Base-by-base conservation (phyloP, 2,329 filamentous ascomycete genomes). In the Epichloe bromicola region DNA sequence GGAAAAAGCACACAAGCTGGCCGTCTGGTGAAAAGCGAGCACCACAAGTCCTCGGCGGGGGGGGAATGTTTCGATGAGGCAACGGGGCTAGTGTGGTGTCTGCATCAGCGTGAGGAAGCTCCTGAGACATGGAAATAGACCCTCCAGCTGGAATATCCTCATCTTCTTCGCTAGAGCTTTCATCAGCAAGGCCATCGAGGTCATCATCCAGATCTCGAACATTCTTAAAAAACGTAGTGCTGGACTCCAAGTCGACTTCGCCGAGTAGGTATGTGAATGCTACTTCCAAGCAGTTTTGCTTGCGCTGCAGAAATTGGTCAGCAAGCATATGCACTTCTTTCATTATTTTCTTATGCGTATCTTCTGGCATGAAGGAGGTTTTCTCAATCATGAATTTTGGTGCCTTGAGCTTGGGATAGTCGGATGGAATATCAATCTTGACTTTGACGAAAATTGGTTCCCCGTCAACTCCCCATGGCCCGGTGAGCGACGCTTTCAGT, bases 111-210 rank as follows among this genome's bases (percentile, higher is more conserved):
- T 74, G 79, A 8, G 73, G 71, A 20, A 83, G 68, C 56, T 83
- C 79, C 55, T 82, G 79, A 6, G 79, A 82, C 75, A 83, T 78
- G 50, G 76, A 74, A 12, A 73, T 75, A 8, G 75, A 78, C 17
- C 73, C 74, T 3, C 74, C 74, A 2, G 73, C 63, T 0, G 73
- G 72, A 11, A 77, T 75, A 23, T 75, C 71, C 44, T 71, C 71
- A 39, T 89, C 86, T 20, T 90, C 87, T 56, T 90, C 86, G 59
- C 86, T 94, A 3, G 88, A 96, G 57, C 87, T 91, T 56, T 93
- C 88, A 52, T 86, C 85, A 33, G 72, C 75, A 37, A 81, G 65
- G 3, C 69, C 78, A 53, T 75, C 77, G 5, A 78, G 60, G 45
- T 74, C 73, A 59, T 80, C 74, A 50, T 79, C 79, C 7, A 81